Evolutionary conservation across 169 alveolate species (phyloP).

Genomic region (Plasmodium gonderi): DNA sequence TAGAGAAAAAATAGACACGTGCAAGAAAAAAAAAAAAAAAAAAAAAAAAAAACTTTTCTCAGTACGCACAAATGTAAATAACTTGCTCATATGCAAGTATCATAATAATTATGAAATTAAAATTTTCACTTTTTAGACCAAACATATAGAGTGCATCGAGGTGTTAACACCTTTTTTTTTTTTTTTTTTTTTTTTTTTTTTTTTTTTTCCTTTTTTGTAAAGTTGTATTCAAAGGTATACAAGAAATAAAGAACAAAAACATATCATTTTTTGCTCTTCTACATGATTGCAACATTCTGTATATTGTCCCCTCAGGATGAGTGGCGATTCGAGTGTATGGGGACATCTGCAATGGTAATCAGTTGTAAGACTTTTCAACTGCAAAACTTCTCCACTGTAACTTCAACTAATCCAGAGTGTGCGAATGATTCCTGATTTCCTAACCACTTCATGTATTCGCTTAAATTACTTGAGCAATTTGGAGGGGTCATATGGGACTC

Average conservation of each 20-base stretch:
- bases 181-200: not conserved
- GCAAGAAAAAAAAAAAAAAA: too few relatives aligned
- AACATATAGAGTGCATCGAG: too few relatives aligned
- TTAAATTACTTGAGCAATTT: conserved; percentile 19
- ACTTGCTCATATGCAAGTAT: not conserved
- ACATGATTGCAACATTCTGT: too few relatives aligned
- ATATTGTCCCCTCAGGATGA: too few relatives aligned
- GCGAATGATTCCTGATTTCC: too few relatives aligned
- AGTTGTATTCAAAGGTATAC: not conserved
- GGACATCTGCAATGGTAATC: not conserved
- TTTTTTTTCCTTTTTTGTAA: not conserved
- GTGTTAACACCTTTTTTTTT: too few relatives aligned
- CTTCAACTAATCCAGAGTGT: too few relatives aligned
- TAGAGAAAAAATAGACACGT: too few relatives aligned
- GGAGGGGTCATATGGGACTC: conserved; percentile 68
- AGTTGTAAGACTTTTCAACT: not conserved
- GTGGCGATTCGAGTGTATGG: too few relatives aligned
- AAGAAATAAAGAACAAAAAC: too few relatives aligned
- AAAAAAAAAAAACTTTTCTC: not conserved
- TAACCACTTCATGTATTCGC: too few relatives aligned
- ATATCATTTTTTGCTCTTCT: too few relatives aligned
- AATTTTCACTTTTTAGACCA: not conserved
- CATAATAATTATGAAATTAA: not conserved
- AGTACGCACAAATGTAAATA: not conserved
- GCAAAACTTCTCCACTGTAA: not conserved